Evolutionary conservation across 768 basidiomycete genomes (phyloP).

Genomic region (Favolaschia claudopus): DNA sequence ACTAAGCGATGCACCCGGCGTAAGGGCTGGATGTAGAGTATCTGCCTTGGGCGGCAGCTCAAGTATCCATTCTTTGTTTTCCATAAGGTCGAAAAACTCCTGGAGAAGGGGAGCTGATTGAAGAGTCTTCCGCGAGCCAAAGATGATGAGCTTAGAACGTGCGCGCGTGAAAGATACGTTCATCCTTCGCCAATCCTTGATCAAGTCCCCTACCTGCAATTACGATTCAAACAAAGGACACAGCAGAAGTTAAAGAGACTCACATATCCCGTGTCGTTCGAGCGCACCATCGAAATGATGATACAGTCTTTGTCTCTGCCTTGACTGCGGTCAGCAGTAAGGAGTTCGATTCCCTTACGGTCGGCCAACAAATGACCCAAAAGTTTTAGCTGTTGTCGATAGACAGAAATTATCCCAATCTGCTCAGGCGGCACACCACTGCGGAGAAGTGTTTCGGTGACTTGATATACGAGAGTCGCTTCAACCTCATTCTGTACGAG

Average conservation of each 20-base stretch:
- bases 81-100: constrained; percentile 83
- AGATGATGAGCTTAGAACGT: constrained; percentile 85
- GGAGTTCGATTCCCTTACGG: constrained; percentile 73
- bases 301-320: constrained; percentile 96
- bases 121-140: constrained; percentile 88
- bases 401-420: constrained; percentile 90
- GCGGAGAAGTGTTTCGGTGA: constrained; percentile 68
- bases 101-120: constrained; percentile 63
- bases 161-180: constrained; percentile 98
- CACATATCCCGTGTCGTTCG: constrained; percentile 81
- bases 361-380: constrained; percentile 69
- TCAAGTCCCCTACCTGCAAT: constrained; percentile 83
- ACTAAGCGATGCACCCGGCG: constrained; percentile 14
- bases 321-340: constrained; percentile 94
- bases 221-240: not conserved
- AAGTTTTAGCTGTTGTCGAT: constrained; percentile 95
- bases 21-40: constrained; percentile 48
- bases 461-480: constrained; percentile 71
- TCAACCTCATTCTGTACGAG: constrained; percentile 91
- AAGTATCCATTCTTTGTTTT: constrained; percentile 75
- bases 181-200: constrained; percentile 95
- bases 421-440: constrained; percentile 74
- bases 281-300: constrained; percentile 90
- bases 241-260: constrained; percentile 34
- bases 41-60: constrained; percentile 63